Conservation (phyloP, 1,139 yeast genomes). For the Hyphopichia khmerensis region DNA sequence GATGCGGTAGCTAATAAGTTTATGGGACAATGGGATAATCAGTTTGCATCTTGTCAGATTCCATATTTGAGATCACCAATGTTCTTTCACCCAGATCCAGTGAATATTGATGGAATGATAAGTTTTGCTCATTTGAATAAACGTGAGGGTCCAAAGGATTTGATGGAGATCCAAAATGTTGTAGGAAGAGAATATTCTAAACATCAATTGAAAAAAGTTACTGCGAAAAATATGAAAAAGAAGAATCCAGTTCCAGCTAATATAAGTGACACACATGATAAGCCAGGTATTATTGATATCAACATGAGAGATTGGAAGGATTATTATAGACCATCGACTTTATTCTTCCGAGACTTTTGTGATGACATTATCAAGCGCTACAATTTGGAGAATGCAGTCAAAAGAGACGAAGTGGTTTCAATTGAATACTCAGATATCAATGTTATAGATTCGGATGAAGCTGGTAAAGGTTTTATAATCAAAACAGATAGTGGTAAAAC, state of each 20-base stretch:
- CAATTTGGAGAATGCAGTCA: constrained; percentile 25
- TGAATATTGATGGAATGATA: constrained; percentile 43
- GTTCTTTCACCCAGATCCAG: constrained; percentile 52
- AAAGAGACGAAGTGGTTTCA: constrained; percentile 33
- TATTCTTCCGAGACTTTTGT: constrained; percentile 41
- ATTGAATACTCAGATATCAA: constrained; percentile 29
- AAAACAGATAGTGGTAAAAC: constrained; percentile 24
- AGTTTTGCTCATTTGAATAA: constrained; percentile 36
- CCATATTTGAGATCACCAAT: constrained; percentile 49
- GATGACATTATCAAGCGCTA: constrained; percentile 34
- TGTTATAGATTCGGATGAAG: constrained; percentile 19
- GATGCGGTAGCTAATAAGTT: constrained; percentile 29
- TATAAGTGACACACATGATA: constrained; percentile 19
- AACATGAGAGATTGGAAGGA: constrained; percentile 49
- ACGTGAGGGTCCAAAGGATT: constrained; percentile 28
- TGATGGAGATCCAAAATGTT: constrained; percentile 45
- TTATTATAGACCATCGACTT: constrained; percentile 46
- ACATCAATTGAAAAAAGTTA: constrained; percentile 37
- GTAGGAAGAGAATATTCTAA: constrained; percentile 48
- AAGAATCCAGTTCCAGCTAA: constrained; percentile 15
- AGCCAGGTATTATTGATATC: constrained; percentile 36
- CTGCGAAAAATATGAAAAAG: constrained; percentile 9
- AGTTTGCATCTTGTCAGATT: constrained; percentile 42
- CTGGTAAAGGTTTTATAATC: constrained; percentile 31
- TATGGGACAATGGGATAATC: constrained; percentile 47